Base-by-base conservation (phyloP, 345 rosid genomes). In the Gossypium arboreum region DNA sequence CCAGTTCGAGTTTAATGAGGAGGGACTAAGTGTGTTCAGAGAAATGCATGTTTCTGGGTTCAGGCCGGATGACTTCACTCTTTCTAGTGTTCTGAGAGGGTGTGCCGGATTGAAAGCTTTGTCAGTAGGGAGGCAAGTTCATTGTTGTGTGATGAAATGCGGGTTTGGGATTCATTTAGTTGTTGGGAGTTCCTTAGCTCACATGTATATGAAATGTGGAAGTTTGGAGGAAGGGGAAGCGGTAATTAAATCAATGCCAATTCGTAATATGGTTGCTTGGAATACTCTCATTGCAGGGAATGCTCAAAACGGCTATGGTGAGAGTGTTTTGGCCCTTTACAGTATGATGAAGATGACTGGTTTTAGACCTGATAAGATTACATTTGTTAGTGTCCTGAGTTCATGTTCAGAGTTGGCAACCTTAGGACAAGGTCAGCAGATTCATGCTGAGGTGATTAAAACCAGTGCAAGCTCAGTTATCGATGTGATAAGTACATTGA, bases 141-240 rank as follows among this genome's bases (percentile, higher is more conserved):
- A 87, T 81, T 76, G 83, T 59, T 87, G 76, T 57, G 73, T 72
- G 57, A 71, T 83, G 43, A 92, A 87, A 79, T 82, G 73, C 51
- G 97, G 93, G 59, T 74, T 86, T 72, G 86, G 77, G 74, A 74
- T 81, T 60, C 66, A 88, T 81, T 76, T 86, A 77, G 82, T 88
- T 54, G 93, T 86, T 74, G 85, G 79, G 5, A 90, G 82, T 63
- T 92, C 97, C 9, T 76, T 92, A 76, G 91, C 92, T 77, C 94
- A 90, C 75, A 90, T 90, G 91, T 88, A 92, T 59, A 92, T 92
- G 94, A 88, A 83, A 73, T 73, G 83, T 81, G 88, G 90, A 50
- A 76, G 73, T 34, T 83, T 92, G 79, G 62, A 59, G 73, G 91
- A 88, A 74, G 97, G 97, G 2, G 90, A 90, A 72, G 68, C 56